A percentile compares a stretch with the other conserved stretches of the same genome.
These are phyloP conservation scores for Coprinopsis marcescibilis DNA, from an alignment of 768 basidiomycete genomes.

Conservation along the genomic window DNA sequence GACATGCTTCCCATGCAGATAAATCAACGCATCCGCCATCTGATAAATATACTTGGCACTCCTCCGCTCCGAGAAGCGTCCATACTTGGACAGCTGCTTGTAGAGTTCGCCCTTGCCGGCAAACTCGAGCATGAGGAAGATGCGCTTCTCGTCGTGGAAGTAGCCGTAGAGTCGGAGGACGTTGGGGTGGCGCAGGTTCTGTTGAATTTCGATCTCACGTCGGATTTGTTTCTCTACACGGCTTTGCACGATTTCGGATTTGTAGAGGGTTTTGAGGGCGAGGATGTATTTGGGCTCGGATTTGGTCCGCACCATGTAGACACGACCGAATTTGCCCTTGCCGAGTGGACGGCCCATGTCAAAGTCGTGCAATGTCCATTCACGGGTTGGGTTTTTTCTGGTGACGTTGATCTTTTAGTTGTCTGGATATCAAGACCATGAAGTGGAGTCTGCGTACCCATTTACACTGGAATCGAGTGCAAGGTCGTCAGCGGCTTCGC, in stretches of 20 bases:
- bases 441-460: slow-evolving; percentile 34
- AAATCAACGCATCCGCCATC: slow-evolving; percentile 93
- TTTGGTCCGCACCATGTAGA: slow-evolving; percentile 97
- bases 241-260: slow-evolving; percentile 88
- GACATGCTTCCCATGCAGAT: slow-evolving; percentile 93
- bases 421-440: not conserved
- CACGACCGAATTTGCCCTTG: slow-evolving; percentile 98
- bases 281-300: slow-evolving; percentile 84
- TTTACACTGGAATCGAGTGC: slow-evolving; percentile 81
- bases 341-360: slow-evolving; percentile 95
- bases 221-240: slow-evolving; percentile 96
- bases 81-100: slow-evolving; percentile 85
- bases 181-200: slow-evolving; percentile 92
- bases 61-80: slow-evolving; percentile 83
- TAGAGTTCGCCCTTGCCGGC: slow-evolving; percentile 96
- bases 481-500: slow-evolving; percentile 73
- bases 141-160: slow-evolving; percentile 97
- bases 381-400: slow-evolving; percentile 68
- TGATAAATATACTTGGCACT: slow-evolving; percentile 91
- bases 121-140: slow-evolving; percentile 98
- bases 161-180: slow-evolving; percentile 93
- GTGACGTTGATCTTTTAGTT: not conserved
- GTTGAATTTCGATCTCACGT: slow-evolving; percentile 97
- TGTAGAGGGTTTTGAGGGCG: slow-evolving; percentile 95
- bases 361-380: slow-evolving; percentile 82